Conservation (phyloP, 805 yeast genomes). For the Barnettozyma salicaria region DNA sequence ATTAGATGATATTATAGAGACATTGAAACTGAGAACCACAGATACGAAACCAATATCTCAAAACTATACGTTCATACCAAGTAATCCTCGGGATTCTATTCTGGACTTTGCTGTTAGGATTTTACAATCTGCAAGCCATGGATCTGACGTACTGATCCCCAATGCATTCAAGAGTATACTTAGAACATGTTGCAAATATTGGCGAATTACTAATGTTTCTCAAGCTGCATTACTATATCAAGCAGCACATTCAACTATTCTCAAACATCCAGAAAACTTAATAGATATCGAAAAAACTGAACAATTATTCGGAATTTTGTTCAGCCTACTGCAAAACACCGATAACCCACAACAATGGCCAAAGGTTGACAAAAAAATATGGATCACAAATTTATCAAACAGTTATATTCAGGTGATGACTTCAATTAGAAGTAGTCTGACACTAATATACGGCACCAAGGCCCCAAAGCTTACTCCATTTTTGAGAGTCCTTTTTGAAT, state of each 20-base stretch:
- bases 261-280: slow-evolving; percentile 25
- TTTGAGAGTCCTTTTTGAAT: slow-evolving; percentile 43
- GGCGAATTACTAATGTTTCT: slow-evolving; percentile 53
- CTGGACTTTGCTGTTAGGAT: slow-evolving; percentile 38
- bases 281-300: slow-evolving; percentile 28
- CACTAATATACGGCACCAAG: slow-evolving; percentile 35
- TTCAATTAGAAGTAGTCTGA: slow-evolving; percentile 38
- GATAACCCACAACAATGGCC: slow-evolving; percentile 34
- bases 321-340: slow-evolving; percentile 20
- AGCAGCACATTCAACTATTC: slow-evolving; percentile 37
- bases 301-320: slow-evolving; percentile 31
- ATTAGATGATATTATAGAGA: too few relatives aligned
- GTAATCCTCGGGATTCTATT: slow-evolving; percentile 35
- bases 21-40: too few relatives aligned
- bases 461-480: slow-evolving; percentile 57
- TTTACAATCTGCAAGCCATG: slow-evolving; percentile 32
- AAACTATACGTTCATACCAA: slow-evolving; percentile 32
- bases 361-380: slow-evolving; percentile 42
- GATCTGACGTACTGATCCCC: slow-evolving; percentile 28
- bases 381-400: slow-evolving; percentile 40
- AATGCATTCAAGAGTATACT: slow-evolving; percentile 41
- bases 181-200: slow-evolving; percentile 40
- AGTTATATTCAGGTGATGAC: slow-evolving; percentile 43
- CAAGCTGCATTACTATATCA: slow-evolving; percentile 44
- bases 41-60: neutral